Evolutionary conservation across 2,329 filamentous ascomycete species (phyloP), one percentile per base, ranked within the genome.

Genomic region (Aspergillus fumigatus): DNA sequence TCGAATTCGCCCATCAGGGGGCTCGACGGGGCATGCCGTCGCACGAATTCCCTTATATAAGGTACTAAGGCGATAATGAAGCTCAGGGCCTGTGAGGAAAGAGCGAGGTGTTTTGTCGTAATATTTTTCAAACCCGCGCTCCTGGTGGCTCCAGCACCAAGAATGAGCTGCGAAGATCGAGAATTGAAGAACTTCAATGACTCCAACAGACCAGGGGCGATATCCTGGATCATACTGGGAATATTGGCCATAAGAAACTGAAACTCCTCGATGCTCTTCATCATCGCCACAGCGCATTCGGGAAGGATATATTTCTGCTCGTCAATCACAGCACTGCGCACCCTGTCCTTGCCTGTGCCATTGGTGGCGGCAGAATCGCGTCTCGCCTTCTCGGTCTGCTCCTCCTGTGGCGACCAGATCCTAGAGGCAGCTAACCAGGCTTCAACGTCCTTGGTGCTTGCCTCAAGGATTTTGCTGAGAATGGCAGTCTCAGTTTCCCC

Each of bases 101-200:
- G 84, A 0, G 94, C 92, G 1, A 99, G 83, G 74, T 99, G 93
- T 66, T 94, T 94, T 0, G 94, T 96, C 0, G 90, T 96, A 71
- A 99, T 99, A 68, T 97, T 97, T 72, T 92, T 96, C 21, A 99
- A 79, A 0, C 93, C 93, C 1, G 92, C 94, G 25, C 89, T 92
- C 38, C 86, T 82, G 4, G 90, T 97, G 3, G 94, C 94, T 4
- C 94, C 94, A 1, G 94, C 94, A 1, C 94, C 94, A 6, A 99
- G 85, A 62, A 99, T 97, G 56, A 99, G 83, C 71, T 99, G 94
- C n/a, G 89, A 95, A 56, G 92, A 92, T 21, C 94, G 88, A 2
- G 92, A 97, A 73, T 99, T 97, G 81, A 97, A 99, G 3, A 96
- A 82, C 62, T 94, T 90, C 14, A 97, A 81, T 68, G 95, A 96